Base-by-base conservation (phyloP, 2,329 filamentous ascomycete species). In the Metarhizium sp. region DNA sequence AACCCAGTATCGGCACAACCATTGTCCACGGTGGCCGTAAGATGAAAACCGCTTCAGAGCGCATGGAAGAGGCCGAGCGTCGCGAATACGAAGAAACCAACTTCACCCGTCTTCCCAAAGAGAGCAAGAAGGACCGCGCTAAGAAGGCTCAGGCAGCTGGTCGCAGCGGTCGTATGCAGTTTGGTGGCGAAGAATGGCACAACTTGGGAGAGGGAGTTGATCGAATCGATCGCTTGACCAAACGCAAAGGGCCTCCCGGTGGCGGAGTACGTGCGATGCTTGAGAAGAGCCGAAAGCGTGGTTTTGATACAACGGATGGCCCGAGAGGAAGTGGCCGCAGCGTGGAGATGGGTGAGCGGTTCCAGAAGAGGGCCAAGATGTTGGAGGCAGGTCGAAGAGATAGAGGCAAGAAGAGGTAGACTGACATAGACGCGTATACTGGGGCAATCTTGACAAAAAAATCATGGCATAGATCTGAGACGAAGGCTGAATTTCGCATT, bases 171-270 rank as follows among this genome's bases (percentile, higher is more conserved):
- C 72, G 85, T 78, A 71, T 96, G 88, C 73, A 75, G 63, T 84
- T 83, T 73, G 92, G 92, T 59, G 94, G 94, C 52, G 94, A 97
- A 72, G 94, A 97, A 67, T 97, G 91, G 90, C 82, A 86, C 60
- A 85, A 87, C 30, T 75, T 99, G 48, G 90, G 89, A 55, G 86
- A 92, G 67, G 90, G 91, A 7, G 82, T 92, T 52, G 90, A 96
- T 71, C 80, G 92, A 48, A 96, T 96, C 70, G 87, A 91, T 63
- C 79, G 85, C 59, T 75, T 96, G 65, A 96, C 92, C 6, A 84
- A 83, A 70, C 81, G 82, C 66, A 89, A 84, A 69, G 77, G 58
- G 75, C 77, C 40, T 75, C 77, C 61, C 68, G 73, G 78, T 55
- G 74, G 78, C 29, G 78, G 80, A 36, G 81, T 81, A 13, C 78